Conservation (phyloP, 495 filamentous ascomycete genomes). For the Penicillium pulvis region DNA sequence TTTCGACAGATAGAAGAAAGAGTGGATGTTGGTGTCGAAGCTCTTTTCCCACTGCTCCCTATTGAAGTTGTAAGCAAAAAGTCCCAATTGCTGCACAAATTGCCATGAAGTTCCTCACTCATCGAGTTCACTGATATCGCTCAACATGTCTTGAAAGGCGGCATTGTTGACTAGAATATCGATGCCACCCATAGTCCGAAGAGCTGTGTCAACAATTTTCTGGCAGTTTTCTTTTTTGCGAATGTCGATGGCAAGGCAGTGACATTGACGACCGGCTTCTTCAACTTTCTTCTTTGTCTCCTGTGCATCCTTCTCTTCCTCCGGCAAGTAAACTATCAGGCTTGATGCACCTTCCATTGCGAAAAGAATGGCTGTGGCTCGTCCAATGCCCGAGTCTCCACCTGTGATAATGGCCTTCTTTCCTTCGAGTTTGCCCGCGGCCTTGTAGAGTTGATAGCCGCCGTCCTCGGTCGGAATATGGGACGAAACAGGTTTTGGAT, state of each 20-base stretch:
- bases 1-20: constrained; percentile 76
- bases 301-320: constrained; percentile 77
- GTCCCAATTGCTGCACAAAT: neutral
- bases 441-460: constrained; percentile 72
- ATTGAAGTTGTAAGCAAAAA: constrained; percentile 1
- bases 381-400: constrained; percentile 84
- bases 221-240: constrained; percentile 67
- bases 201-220: constrained; percentile 65
- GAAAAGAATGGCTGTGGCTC: constrained; percentile 75
- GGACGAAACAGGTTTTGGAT: constrained; percentile 62
- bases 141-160: constrained; percentile 71
- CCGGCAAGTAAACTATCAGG: constrained; percentile 71
- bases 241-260: constrained; percentile 65
- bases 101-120: constrained; percentile 52
- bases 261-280: constrained; percentile 62
- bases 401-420: constrained; percentile 82
- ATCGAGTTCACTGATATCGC: constrained; percentile 68
- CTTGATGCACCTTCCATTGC: constrained; percentile 83
- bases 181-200: constrained; percentile 64
- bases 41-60: constrained; percentile 76
- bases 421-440: constrained; percentile 74
- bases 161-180: constrained; percentile 85
- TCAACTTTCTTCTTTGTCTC: constrained; percentile 75
- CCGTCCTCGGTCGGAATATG: constrained; percentile 70
- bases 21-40: constrained; percentile 76